Base-by-base conservation (phyloP, 768 basidiomycete species). In the Phylloporus scabripes region DNA sequence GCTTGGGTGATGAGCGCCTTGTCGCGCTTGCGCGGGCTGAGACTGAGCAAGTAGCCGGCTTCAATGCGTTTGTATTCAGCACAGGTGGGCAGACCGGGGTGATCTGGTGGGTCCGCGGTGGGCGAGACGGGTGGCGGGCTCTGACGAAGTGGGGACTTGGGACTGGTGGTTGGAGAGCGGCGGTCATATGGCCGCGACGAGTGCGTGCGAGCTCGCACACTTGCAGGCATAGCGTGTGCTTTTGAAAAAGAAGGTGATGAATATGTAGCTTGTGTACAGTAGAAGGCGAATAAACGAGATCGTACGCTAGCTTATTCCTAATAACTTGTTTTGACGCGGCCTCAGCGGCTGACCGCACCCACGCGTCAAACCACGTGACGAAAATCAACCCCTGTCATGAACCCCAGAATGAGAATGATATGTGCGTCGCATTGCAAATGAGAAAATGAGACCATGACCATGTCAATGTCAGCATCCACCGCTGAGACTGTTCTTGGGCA, bases 1-100 rank as follows among this genome's bases (percentile, higher is more conserved):
- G 67, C 67, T 57, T 82, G 83, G 11, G 79, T 80, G 63, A 91
- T 83, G 50, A 90, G 76, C 4, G 87, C 84, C 63, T 89, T 90
- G 32, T 78, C 78, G 6, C 73, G 67, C 55, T 81, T 81, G 45
- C 78, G 72, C 3, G 76, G 71, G 45, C 77, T 79, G 26, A 90
- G 75, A 15, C 76, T 75, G 17, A 62, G 57, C 45, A 88, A 68
- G 64, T 90, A 90, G 29, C 70, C 68, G 0, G 68, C 63, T 57
- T 85, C 79, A 58, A 85, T 74, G 32, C 69, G 62, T 42, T 80
- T 75, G 68, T 83, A 88, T 42, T 79, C 77, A 8, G 70, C 72
- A 48, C 78, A 77, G 4, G 81, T 76, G 1, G 85, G 86, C 50
- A 86, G 80, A 2, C 83, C 83, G 17, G 74, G 63, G 21, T 65